Base-by-base conservation (phyloP, 2,329 filamentous ascomycete genomes). In the Cryphonectria radicalis region DNA sequence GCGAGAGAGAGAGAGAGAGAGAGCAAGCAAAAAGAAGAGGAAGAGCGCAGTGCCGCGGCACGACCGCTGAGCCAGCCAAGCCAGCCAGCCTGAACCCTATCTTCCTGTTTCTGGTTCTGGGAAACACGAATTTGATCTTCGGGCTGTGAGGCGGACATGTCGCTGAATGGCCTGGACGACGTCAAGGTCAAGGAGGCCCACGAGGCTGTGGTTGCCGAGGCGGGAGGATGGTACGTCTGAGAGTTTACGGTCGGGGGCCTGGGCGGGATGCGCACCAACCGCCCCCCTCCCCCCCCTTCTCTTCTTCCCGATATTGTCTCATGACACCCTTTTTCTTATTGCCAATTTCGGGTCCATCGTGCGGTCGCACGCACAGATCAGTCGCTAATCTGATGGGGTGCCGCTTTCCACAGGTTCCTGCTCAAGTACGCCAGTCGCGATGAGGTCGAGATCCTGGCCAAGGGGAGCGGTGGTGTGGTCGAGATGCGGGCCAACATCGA, bases 131-230 rank as follows among this genome's bases (percentile, higher is more conserved):
- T 37, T 60, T 60, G 57, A 60, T 10, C 32, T 22, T 62, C 35
- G 40, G 22, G 59, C 64, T 25, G 64, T 35, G 32, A 40, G 40
- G 35, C 73, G 76, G 80, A 81, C 76, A 98, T 98, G 95, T 98
- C 95, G 86, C 87, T 98, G 82, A 97, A 97, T 90, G 96, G 96
- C 75, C 87, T 98, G 83, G 95, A 98, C 84, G 88, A 90, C 84
- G 85, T 88, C 76, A 88, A 90, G 79, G 88, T 99, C 83, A 89
- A 91, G 82, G 93, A 97, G 84, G 94, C 95, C 78, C 91, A 97
- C 83, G 92, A 95, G 79, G 85, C 89, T 77, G 93, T 93, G 70
- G 85, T 91, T 77, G 88, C 89, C 72, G 96, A 98, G 82, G 90
- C 93, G 71, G 95, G 94, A 84, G 95, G 94, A 91, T 99, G 96